Percentiles rank a stretch among this genome's conserved stretches.
Evolutionary conservation across 2,329 filamentous ascomycete species (phyloP).

Genomic region (Grosmannia huntii): DNA sequence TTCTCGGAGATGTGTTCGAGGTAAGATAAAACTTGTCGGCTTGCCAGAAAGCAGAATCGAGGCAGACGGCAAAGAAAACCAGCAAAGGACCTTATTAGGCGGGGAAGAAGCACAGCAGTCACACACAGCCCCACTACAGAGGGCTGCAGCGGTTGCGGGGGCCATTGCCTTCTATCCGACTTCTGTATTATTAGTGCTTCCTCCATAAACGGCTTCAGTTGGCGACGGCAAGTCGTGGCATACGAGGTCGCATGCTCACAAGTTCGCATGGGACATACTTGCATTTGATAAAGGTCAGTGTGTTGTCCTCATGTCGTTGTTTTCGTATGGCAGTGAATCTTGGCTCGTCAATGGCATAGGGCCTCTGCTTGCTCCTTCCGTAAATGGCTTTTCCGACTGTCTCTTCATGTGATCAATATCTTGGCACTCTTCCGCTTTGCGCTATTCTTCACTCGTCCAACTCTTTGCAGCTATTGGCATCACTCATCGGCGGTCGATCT

Average conservation of each 20-base stretch:
- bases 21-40: not conserved
- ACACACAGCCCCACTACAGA: not conserved
- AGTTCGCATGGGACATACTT: not conserved
- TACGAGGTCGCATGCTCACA: not conserved
- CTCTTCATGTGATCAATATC: too few relatives aligned
- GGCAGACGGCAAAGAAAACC: not conserved
- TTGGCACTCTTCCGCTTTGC: too few relatives aligned
- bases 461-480: too few relatives aligned
- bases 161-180: too few relatives aligned
- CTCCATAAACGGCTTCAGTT: not conserved
- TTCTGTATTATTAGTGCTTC: not conserved
- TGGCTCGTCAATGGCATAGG: too few relatives aligned
- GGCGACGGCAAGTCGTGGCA: not conserved
- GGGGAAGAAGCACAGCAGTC: not conserved
- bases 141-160: not conserved
- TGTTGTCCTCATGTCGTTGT: not conserved
- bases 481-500: not conserved
- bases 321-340: not conserved
- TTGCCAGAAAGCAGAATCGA: not conserved
- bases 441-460: too few relatives aligned
- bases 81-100: not conserved
- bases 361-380: too few relatives aligned
- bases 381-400: too few relatives aligned
- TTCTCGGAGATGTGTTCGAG: not conserved
- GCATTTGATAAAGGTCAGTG: not conserved